Percentiles rank a stretch among this genome's conserved stretches.
phyloP scores from a whole-genome alignment of 2,329 filamentous ascomycete genomes.

The Diaporthe amygdali region DNA sequence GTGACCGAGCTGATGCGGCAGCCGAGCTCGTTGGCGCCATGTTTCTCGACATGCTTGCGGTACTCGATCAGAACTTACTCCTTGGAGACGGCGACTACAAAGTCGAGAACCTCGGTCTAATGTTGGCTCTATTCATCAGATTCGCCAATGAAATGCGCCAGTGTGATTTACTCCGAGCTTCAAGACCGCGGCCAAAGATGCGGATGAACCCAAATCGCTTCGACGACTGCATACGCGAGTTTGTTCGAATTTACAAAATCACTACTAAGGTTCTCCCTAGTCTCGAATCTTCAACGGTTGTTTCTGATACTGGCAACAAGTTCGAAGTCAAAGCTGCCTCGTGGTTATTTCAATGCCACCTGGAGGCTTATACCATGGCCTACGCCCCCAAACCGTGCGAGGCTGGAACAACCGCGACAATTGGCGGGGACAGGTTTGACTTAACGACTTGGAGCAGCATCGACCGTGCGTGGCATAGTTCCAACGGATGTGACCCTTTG shows the following conservation, averaged over 20 bases:
- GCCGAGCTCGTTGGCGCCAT: conserved; percentile 35
- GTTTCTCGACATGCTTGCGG: conserved; percentile 46
- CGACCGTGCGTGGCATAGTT: conserved; percentile 39
- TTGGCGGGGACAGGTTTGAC: conserved; percentile 45
- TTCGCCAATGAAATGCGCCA: conserved; percentile 26
- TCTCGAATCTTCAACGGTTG: conserved; percentile 31
- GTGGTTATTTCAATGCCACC: too few relatives aligned
- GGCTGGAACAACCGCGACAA: conserved; percentile 20
- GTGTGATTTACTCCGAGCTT: conserved; percentile 23
- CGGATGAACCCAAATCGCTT: conserved; percentile 30
- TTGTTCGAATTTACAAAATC: conserved; percentile 40
- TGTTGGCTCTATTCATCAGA: conserved; percentile 43
- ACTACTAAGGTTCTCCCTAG: conserved; percentile 33
- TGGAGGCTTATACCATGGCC: conserved; percentile 30
- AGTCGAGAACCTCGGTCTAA: conserved; percentile 40
- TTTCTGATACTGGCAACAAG: conserved; percentile 27
- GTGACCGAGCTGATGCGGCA: conserved; percentile 28
- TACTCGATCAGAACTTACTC: conserved; percentile 38
- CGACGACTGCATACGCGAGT: conserved; percentile 39
- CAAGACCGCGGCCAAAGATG: conserved; percentile 26
- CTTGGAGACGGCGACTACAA: conserved; percentile 39
- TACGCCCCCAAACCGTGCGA: conserved; percentile 11
- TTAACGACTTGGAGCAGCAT: conserved; percentile 39
- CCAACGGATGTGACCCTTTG: conserved; percentile 42
- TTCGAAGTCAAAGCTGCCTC: conserved; percentile 31